These are phyloP conservation scores for Leccinum aurantiacum DNA, from an alignment of 768 basidiomycete genomes.

Conservation along the genomic window DNA sequence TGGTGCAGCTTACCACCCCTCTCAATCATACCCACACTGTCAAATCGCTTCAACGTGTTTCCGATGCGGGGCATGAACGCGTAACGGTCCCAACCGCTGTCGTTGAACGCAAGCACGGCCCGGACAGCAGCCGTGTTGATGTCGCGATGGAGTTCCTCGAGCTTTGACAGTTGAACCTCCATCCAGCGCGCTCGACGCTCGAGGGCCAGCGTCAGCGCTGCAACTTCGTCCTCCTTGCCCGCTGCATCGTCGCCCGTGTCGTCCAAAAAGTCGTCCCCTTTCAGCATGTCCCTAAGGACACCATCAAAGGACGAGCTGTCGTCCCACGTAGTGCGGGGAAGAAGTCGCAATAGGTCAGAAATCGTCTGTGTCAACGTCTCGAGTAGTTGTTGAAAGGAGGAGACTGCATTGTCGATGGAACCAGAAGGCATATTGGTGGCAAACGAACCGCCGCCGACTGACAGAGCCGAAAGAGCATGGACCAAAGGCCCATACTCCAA, in stretches of 20 bases:
- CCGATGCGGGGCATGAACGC: constrained; percentile 70
- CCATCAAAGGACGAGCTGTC: constrained; percentile 89
- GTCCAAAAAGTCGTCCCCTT: constrained; percentile 83
- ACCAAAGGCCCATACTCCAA: constrained; percentile 84
- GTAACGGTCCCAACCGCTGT: constrained; percentile 78
- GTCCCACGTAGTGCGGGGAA: constrained; percentile 88
- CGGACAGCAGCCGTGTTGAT: constrained; percentile 87
- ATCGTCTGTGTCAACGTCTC: constrained; percentile 90
- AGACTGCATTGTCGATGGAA: constrained; percentile 88
- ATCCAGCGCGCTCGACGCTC: constrained; percentile 92
- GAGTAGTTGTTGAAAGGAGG: constrained; percentile 84
- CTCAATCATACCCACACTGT: constrained; percentile 58
- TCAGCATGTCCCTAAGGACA: constrained; percentile 83
- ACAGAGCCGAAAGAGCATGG: constrained; percentile 81
- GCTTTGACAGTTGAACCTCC: constrained; percentile 86
- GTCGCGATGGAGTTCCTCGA: constrained; percentile 86
- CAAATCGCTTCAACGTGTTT: constrained; percentile 66
- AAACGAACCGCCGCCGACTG: constrained; percentile 82
- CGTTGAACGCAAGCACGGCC: constrained; percentile 79
- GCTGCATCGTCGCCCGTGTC: constrained; percentile 64
- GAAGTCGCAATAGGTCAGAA: constrained; percentile 78
- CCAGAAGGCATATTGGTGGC: constrained; percentile 77
- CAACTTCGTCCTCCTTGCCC: constrained; percentile 80
- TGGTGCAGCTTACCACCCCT: constrained; percentile 40
- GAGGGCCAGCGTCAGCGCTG: constrained; percentile 76